These are phyloP conservation scores for Phytophthora boehmeriae DNA, from an alignment of 352 stramenopile genomes.

Conservation along the genomic window DNA sequence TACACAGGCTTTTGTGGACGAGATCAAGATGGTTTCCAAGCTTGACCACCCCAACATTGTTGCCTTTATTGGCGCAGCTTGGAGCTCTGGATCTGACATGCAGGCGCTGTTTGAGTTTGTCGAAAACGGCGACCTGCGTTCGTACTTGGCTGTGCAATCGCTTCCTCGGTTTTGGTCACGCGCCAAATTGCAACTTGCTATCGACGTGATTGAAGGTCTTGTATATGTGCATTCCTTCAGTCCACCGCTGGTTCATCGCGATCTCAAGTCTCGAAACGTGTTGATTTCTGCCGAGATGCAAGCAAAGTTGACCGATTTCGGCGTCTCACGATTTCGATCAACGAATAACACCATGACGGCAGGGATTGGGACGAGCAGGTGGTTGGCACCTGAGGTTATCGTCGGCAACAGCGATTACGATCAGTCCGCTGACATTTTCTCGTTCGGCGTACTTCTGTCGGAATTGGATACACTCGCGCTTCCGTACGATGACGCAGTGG, in stretches of 20 bases:
- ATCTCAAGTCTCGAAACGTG: constrained; percentile 65
- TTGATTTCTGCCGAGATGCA: constrained; percentile 32
- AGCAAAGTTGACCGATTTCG: constrained; percentile 38
- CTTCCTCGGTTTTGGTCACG: constrained; percentile 15
- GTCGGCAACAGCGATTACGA: constrained; percentile 48
- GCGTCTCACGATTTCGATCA: constrained; percentile 29
- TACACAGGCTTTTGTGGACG: constrained; percentile 28
- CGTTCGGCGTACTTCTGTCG: constrained; percentile 48
- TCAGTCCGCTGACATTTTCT: constrained; percentile 60
- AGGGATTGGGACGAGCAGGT: constrained; percentile 56
- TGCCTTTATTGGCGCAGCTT: constrained; percentile 33
- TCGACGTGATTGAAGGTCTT: constrained; percentile 53
- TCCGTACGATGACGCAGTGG: constrained; percentile 38
- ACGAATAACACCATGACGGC: constrained; percentile 43
- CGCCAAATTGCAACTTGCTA: constrained; percentile 41
- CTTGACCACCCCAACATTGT: constrained; percentile 39
- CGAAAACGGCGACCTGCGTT: constrained; percentile 27
- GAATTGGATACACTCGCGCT: constrained; percentile 51
- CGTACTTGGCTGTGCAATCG: constrained; percentile 14
- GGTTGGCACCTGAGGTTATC: constrained; percentile 58
- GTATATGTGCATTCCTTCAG: constrained; percentile 47
- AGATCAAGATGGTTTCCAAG: constrained; percentile 39
- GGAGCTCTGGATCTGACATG: constrained; percentile 28
- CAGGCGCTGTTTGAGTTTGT: constrained; percentile 37
- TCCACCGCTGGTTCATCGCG: constrained; percentile 49